phyloP scores from a whole-genome alignment of 2,329 filamentous ascomycete species.

The Claviceps paspali region DNA sequence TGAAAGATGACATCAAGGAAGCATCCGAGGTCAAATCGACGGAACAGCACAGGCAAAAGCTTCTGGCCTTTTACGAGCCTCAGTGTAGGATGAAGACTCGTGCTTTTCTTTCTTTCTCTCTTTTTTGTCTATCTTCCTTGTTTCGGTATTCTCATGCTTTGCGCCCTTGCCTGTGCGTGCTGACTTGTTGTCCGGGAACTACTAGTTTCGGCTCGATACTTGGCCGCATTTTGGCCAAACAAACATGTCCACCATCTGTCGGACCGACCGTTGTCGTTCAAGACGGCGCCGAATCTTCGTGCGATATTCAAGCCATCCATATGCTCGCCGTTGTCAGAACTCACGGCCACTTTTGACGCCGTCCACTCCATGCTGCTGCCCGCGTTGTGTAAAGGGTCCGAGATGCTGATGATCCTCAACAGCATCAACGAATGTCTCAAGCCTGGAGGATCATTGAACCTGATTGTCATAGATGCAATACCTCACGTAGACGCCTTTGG shows the following conservation, averaged over 20 bases:
- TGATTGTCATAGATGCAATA: conserved; percentile 47
- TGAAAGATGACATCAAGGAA: background rate
- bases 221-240: background rate
- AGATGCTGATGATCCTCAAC: conserved; percentile 39
- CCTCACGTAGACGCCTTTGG: conserved; percentile 42
- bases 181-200: too few relatives aligned
- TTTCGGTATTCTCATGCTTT: too few relatives aligned
- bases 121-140: too few relatives aligned
- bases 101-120: background rate
- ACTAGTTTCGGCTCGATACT: background rate
- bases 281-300: background rate
- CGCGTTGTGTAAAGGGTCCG: conserved; percentile 37
- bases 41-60: conserved; percentile 11
- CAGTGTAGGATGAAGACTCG: conserved; percentile 31
- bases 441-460: conserved; percentile 38
- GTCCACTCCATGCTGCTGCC: conserved; percentile 41
- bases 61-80: conserved; percentile 36
- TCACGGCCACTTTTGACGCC: conserved; percentile 28
- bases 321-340: conserved; percentile 14
- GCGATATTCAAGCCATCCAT: conserved; percentile 1
- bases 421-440: conserved; percentile 41
- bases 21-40: background rate
- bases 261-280: conserved; percentile 2
- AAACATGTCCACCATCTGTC: conserved; percentile 4
- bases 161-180: too few relatives aligned